Conservation (phyloP, 1,284 basidiomycete genomes). For the Salmacisia buchloeana region DNA sequence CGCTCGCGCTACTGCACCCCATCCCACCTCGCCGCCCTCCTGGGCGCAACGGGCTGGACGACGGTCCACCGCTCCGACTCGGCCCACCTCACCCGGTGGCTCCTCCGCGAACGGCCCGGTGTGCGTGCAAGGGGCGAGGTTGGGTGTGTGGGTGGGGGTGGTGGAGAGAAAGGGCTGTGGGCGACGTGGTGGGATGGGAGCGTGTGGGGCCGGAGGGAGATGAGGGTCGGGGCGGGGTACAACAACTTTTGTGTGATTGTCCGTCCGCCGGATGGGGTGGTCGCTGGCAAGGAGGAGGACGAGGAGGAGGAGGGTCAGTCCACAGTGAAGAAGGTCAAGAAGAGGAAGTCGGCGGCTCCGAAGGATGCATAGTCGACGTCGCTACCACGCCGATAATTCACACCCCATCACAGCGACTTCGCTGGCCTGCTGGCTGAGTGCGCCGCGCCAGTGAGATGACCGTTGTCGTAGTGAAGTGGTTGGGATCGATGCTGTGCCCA, state of each 20-base stretch:
- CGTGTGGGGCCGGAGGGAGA: slow-evolving; percentile 47
- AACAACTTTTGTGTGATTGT: slow-evolving; percentile 54
- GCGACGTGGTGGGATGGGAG: slow-evolving; percentile 41
- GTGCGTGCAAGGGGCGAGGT: not conserved
- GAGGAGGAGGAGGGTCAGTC: too few relatives aligned
- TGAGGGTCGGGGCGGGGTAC: slow-evolving; percentile 42
- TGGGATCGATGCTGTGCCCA: too few relatives aligned
- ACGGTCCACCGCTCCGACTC: slow-evolving; percentile 47
- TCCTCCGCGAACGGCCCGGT: slow-evolving; percentile 27
- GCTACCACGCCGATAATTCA: too few relatives aligned
- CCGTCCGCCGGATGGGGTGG: too few relatives aligned
- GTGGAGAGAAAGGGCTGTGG: slow-evolving; percentile 2
- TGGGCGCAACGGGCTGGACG: slow-evolving; percentile 49
- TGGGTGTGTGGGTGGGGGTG: slow-evolving; percentile 7
- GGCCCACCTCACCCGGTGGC: slow-evolving; percentile 51
- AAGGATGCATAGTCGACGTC: too few relatives aligned
- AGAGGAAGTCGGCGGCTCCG: too few relatives aligned
- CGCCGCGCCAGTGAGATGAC: too few relatives aligned
- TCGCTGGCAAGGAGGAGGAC: too few relatives aligned
- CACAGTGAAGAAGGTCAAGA: too few relatives aligned
- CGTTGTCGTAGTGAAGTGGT: too few relatives aligned
- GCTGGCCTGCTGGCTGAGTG: too few relatives aligned
- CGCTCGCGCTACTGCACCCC: slow-evolving; percentile 51
- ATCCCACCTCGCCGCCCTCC: slow-evolving; percentile 42
- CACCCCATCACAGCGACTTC: too few relatives aligned